Percentiles rank a stretch among this genome's conserved stretches.
phyloP scores from a whole-genome alignment of 2,329 filamentous ascomycete species.

The Colletotrichum zoysiae region DNA sequence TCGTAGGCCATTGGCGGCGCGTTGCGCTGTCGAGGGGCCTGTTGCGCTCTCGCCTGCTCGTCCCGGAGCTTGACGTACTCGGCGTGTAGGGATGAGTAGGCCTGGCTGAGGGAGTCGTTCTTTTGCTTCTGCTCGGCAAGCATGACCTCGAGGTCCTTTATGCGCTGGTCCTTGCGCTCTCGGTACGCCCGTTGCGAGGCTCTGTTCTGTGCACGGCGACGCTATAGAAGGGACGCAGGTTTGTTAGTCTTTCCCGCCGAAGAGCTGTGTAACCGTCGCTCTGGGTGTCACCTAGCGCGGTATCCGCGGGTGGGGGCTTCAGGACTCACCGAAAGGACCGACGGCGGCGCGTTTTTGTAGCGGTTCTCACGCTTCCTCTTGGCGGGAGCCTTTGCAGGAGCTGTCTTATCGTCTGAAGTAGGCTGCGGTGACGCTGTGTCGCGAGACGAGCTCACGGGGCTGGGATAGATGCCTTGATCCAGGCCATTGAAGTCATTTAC shows the following conservation, averaged over 20 bases:
- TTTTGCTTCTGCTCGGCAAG: conserved; percentile 66
- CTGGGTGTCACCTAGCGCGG: background rate
- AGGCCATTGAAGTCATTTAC: conserved; percentile 46
- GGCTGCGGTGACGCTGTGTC: conserved; percentile 42
- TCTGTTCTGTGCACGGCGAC: conserved; percentile 50
- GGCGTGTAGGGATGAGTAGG: conserved; percentile 63
- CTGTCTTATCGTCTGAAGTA: conserved; percentile 25
- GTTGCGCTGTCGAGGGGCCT: conserved; percentile 30
- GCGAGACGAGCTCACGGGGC: conserved; percentile 46
- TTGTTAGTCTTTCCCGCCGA: conserved; percentile 12
- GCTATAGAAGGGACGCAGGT: conserved; percentile 41
- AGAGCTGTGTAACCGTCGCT: background rate
- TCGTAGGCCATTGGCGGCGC: conserved; percentile 39
- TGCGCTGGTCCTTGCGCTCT: conserved; percentile 65
- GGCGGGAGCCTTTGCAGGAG: conserved; percentile 52
- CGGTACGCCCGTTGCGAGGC: conserved; percentile 51
- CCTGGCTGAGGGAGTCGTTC: conserved; percentile 67
- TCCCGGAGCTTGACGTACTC: conserved; percentile 56
- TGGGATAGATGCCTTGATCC: conserved; percentile 49
- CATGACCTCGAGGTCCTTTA: conserved; percentile 71
- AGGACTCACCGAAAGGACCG: conserved; percentile 60
- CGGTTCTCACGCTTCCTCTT: conserved; percentile 65
- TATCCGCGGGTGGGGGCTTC: background rate
- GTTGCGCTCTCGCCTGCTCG: conserved; percentile 32
- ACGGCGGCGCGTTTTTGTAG: conserved; percentile 65